A percentile compares a stretch with the other conserved stretches of the same genome.
Conservation (phyloP, 2,329 filamentous ascomycete genomes). For the Botrytis hyacinthi region DNA sequence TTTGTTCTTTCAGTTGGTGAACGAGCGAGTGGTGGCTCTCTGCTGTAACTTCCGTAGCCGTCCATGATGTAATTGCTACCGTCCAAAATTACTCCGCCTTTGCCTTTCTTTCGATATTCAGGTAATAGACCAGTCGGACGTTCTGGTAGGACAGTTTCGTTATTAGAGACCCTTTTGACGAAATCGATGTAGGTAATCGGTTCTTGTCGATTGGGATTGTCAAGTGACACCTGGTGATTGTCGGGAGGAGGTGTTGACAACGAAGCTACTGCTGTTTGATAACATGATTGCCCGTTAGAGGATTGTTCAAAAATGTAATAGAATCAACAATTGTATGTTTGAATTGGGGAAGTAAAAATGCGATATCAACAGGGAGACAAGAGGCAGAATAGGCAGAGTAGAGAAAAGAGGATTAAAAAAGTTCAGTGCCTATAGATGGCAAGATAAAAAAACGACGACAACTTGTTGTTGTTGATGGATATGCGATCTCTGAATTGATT, state of each 20-base stretch:
- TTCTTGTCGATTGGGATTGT: conserved; percentile 33
- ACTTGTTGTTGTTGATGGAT: conserved; percentile 23
- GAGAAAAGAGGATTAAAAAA: conserved; percentile 29
- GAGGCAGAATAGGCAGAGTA: conserved; percentile 21
- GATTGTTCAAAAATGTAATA: conserved; percentile 35
- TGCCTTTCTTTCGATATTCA: conserved; percentile 14
- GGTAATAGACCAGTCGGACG: conserved; percentile 6
- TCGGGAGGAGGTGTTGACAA: conserved; percentile 28
- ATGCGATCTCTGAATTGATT: conserved; percentile 18
- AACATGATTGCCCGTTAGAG: conserved; percentile 42
- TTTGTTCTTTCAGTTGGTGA: conserved; percentile 39
- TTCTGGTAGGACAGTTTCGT: conserved; percentile 23
- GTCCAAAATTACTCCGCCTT: conserved; percentile 19
- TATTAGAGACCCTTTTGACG: conserved; percentile 26
- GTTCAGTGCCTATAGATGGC: conserved; percentile 30
- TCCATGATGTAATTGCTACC: conserved; percentile 31
- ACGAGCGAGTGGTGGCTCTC: conserved; percentile 37
- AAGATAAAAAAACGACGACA: conserved; percentile 24
- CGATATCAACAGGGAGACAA: conserved; percentile 17
- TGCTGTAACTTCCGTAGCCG: conserved; percentile 33
- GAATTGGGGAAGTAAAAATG: conserved; percentile 22
- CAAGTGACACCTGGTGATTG: conserved; percentile 38
- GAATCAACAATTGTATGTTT: conserved; percentile 25
- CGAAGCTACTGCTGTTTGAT: conserved; percentile 39
- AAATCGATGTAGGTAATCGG: conserved; percentile 21